These are phyloP conservation scores for Coemansia sp. DNA, from an alignment of 192 early-diverging fungal species.

Conservation along the genomic window DNA sequence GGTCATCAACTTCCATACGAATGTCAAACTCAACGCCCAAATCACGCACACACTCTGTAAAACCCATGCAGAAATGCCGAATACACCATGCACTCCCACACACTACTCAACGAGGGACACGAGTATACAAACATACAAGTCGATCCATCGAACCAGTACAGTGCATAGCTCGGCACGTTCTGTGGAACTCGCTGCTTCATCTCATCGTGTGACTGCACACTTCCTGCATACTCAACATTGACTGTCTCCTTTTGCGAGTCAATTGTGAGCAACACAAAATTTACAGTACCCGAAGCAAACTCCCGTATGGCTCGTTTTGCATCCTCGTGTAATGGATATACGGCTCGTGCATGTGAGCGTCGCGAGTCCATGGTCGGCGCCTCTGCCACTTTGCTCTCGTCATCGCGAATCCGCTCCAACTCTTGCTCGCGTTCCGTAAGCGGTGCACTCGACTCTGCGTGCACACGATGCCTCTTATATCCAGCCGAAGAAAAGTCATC, in stretches of 20 bases:
- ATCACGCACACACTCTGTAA: slow-evolving; percentile 59
- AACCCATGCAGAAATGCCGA: slow-evolving; percentile 71
- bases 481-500: slow-evolving; percentile 31
- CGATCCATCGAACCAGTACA: slow-evolving; percentile 40
- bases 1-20: slow-evolving; percentile 69
- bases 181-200: slow-evolving; percentile 56
- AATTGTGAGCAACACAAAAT: slow-evolving; percentile 62
- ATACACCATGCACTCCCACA: slow-evolving; percentile 90
- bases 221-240: slow-evolving; percentile 44
- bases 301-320: slow-evolving; percentile 62
- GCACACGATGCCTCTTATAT: slow-evolving; percentile 34
- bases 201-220: slow-evolving; percentile 49
- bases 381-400: slow-evolving; percentile 15
- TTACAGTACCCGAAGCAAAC: slow-evolving; percentile 54
- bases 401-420: slow-evolving; percentile 55
- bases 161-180: slow-evolving; percentile 66
- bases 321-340: slow-evolving; percentile 61
- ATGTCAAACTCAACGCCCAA: slow-evolving; percentile 60
- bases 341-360: slow-evolving; percentile 65
- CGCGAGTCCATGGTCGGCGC: slow-evolving; percentile 52
- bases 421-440: slow-evolving; percentile 85
- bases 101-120: slow-evolving; percentile 78
- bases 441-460: slow-evolving; percentile 66
- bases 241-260: slow-evolving; percentile 59
- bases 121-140: slow-evolving; percentile 75